Evolutionary conservation across 75 land plant species (phyloP).

Genomic region (Larix kaempferi): DNA sequence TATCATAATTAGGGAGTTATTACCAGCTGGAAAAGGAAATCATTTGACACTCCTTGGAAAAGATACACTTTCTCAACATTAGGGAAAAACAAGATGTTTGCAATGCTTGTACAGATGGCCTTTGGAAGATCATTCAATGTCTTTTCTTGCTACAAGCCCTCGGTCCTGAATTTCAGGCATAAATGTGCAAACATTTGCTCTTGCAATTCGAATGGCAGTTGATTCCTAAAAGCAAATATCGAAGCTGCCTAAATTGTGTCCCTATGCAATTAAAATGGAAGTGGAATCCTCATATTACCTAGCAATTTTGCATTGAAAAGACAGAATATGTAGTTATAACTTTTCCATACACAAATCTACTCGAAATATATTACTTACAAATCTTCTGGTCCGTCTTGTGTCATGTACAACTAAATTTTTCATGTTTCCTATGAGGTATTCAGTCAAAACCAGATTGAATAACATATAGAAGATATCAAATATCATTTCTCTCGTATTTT

Average conservation of each 20-base stretch:
- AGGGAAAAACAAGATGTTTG: slow-evolving; percentile 33
- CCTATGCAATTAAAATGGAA: slow-evolving; percentile 31
- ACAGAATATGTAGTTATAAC: too few species aligned
- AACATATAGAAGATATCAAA: slow-evolving; percentile 48
- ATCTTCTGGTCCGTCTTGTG: slow-evolving; percentile 44
- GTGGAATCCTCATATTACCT: too few species aligned
- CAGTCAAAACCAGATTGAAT: slow-evolving; percentile 51
- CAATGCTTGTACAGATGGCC: slow-evolving; percentile 48
- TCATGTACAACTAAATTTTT: slow-evolving; percentile 53
- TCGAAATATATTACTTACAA: slow-evolving; percentile 30
- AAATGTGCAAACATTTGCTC: slow-evolving; percentile 66
- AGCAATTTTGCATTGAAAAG: too few species aligned
- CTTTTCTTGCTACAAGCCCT: slow-evolving; percentile 46
- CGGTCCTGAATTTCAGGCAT: slow-evolving; percentile 54
- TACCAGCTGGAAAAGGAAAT: slow-evolving; percentile 53
- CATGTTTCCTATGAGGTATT: slow-evolving; percentile 72
- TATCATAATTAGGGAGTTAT: background rate
- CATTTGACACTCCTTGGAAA: slow-evolving; percentile 31
- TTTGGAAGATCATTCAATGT: slow-evolving; percentile 52
- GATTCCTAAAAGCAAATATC: slow-evolving; percentile 48
- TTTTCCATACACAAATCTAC: too few species aligned
- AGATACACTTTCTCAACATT: slow-evolving; percentile 38
- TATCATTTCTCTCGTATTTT: slow-evolving; percentile 49
- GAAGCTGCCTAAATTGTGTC: slow-evolving; percentile 57
- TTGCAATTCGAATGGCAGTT: slow-evolving; percentile 42